A percentile compares a stretch with the other conserved stretches of the same genome.
These are phyloP conservation scores for Pelargonium myrrhifolium DNA, from an alignment of 441 rosid genomes.

Conservation along the genomic window DNA sequence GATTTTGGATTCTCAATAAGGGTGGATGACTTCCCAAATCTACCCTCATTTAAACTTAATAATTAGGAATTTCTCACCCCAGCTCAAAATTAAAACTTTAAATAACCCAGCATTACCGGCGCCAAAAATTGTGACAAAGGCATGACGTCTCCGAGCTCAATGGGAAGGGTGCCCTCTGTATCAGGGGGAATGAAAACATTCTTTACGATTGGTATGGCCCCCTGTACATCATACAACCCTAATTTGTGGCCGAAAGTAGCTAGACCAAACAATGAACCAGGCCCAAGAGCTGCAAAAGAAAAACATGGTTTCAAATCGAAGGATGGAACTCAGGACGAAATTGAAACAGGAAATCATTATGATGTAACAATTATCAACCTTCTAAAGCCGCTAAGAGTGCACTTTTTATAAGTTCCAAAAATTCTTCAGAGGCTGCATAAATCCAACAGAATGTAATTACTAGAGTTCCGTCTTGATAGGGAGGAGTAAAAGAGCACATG, in stretches of 20 bases:
- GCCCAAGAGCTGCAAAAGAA: constrained; percentile 57
- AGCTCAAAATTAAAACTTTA: not conserved
- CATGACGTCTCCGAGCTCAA: constrained; percentile 92
- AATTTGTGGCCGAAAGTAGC: constrained; percentile 89
- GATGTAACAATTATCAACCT: constrained; percentile 38
- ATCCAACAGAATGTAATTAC: constrained; percentile 4
- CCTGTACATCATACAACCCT: constrained; percentile 92
- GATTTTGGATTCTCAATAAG: no score
- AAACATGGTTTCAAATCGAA: not conserved
- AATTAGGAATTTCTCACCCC: not conserved
- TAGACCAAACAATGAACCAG: constrained; percentile 86
- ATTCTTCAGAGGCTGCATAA: constrained; percentile 87
- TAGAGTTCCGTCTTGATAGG: not conserved
- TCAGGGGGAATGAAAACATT: constrained; percentile 80
- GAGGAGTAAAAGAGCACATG: not conserved
- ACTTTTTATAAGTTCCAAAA: constrained; percentile 91
- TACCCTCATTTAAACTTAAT: no score
- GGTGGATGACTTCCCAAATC: no score
- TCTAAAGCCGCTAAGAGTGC: constrained; percentile 84
- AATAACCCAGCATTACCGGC: constrained; percentile 45
- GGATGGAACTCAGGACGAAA: constrained; percentile 10
- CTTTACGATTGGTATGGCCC: constrained; percentile 81
- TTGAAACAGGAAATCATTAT: constrained; percentile 14
- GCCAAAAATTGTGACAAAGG: constrained; percentile 84
- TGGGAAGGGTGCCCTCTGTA: constrained; percentile 48